Evolutionary conservation across 495 filamentous ascomycete species (phyloP), one percentile per base, ranked within the genome.

Genomic region (Podospora fimiseda): DNA sequence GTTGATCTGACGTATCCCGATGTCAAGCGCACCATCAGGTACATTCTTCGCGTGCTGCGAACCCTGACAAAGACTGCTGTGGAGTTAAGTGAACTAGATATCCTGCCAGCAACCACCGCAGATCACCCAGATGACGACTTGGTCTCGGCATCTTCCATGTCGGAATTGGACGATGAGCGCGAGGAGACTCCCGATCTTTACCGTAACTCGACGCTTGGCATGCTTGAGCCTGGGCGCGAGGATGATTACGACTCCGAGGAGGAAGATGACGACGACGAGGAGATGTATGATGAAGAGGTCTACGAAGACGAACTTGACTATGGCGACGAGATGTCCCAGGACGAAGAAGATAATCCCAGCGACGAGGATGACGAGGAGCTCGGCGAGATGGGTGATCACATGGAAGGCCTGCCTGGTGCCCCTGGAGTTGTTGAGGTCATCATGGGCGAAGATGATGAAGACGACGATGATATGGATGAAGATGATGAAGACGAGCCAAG

Each of bases 131-230:
- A 94, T 37, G 91, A 94, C 49, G 94, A 96, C 36, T 89, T 95
- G 22, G 87, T 86, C 5, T 90, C 89, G 18, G 85, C 92, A 21
- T 90, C 91, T 9, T 96, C 93, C 0, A 80, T 94, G 40, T 94
- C 90, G 7, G 89, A 95, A 48, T 72, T 88, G 27, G 89, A 90
- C 24, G 87, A 90, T 60, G 85, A 89, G 52, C 87, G 94, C 16
- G 93, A 97, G 66, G 92, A 97, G 64, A 97, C 94, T 7, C 93
- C 93, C 18, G 94, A 99, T 72, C 80, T 99, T 7, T 97, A 95
- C 71, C 85, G 93, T 38, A 95, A 97, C 63, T 96, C 93, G 3
- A 89, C 94, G 3, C 76, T 99, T 27, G 94, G 94, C 36, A 90
- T 99, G 82, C 82, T 95, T 52, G 93, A 96, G 63, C 88, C 87